These are phyloP conservation scores for Chlamydomonas sphaeroides DNA, from an alignment of 139 green algal genomes.

Conservation along the genomic window DNA sequence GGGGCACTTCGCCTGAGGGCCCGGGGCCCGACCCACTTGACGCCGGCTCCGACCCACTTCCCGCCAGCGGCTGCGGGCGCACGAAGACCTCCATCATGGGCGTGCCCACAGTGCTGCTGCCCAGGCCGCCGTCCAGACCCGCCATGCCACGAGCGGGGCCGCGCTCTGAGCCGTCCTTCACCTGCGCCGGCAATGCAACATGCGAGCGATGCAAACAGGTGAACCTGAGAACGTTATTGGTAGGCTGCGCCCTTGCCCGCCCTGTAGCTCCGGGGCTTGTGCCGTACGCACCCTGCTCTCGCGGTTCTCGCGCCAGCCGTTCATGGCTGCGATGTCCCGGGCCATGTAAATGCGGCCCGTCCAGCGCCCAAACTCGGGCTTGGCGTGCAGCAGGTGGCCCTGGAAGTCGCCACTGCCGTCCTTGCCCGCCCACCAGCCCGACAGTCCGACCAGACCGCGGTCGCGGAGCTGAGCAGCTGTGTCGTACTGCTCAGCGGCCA, in stretches of 20 bases:
- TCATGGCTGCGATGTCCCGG: slow-evolving; percentile 64
- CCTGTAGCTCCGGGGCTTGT: no score
- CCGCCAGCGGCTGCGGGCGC: slow-evolving; percentile 8
- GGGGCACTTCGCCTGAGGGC: neutral
- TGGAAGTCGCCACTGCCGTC: slow-evolving; percentile 66
- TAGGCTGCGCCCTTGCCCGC: no score
- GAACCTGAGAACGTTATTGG: no score
- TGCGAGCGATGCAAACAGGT: no score
- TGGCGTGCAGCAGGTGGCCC: slow-evolving; percentile 82
- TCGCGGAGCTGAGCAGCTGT: slow-evolving; percentile 77
- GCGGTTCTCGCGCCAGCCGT: slow-evolving; percentile 44
- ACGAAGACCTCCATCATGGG: slow-evolving; percentile 80
- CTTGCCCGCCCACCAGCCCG: slow-evolving; percentile 84
- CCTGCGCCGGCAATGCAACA: slow-evolving; percentile 11
- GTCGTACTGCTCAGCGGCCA: slow-evolving; percentile 75
- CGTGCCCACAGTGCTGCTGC: slow-evolving; percentile 44
- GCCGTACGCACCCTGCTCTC: no score
- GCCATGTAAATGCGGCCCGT: slow-evolving; percentile 69
- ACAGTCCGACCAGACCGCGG: slow-evolving; percentile 55
- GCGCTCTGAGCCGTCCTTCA: slow-evolving; percentile 6
- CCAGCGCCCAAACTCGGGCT: slow-evolving; percentile 57
- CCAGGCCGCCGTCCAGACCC: slow-evolving; percentile 1
- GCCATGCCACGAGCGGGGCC: neutral
- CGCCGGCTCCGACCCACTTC: neutral
- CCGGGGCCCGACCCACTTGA: neutral